Evolutionary conservation across 2,329 filamentous ascomycete genomes (phyloP).

Genomic region (Claviceps citrina): DNA sequence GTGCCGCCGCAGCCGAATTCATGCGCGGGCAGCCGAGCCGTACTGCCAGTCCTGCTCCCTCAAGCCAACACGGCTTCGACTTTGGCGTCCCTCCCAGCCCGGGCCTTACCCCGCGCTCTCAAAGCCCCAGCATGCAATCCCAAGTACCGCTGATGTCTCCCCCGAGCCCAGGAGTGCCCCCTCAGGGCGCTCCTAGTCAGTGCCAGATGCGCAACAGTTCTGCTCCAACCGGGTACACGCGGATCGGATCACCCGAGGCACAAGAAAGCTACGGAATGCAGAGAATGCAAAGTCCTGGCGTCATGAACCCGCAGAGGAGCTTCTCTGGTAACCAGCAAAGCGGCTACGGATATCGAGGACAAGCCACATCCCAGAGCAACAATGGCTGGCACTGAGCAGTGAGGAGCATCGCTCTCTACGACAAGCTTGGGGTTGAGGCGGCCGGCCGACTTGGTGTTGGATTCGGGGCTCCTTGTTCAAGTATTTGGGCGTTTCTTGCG

Average conservation of each 20-base stretch:
- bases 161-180: neutral
- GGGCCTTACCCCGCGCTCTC: neutral
- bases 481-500: no score
- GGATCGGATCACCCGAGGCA: constrained; percentile 8
- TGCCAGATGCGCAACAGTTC: constrained; percentile 6
- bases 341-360: constrained; percentile 4
- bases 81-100: constrained; percentile 7
- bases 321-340: constrained; percentile 7
- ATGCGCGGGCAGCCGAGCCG: constrained; percentile 1
- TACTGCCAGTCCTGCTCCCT: constrained; percentile 7
- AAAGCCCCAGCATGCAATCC: constrained; percentile 4
- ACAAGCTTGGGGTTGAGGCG: neutral
- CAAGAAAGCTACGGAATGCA: constrained; percentile 6
- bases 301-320: constrained; percentile 4
- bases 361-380: neutral
- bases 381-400: constrained; percentile 1
- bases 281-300: constrained; percentile 7
- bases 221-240: constrained; percentile 1
- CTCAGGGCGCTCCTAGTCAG: constrained; percentile 1
- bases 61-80: constrained; percentile 8
- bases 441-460: no score
- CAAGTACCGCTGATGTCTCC: neutral
- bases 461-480: no score
- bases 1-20: constrained; percentile 4
- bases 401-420: neutral